Percentiles rank a stretch among this genome's conserved stretches.
Conservation (phyloP, 805 yeast genomes). For the Yamadazyma tumulicola region DNA sequence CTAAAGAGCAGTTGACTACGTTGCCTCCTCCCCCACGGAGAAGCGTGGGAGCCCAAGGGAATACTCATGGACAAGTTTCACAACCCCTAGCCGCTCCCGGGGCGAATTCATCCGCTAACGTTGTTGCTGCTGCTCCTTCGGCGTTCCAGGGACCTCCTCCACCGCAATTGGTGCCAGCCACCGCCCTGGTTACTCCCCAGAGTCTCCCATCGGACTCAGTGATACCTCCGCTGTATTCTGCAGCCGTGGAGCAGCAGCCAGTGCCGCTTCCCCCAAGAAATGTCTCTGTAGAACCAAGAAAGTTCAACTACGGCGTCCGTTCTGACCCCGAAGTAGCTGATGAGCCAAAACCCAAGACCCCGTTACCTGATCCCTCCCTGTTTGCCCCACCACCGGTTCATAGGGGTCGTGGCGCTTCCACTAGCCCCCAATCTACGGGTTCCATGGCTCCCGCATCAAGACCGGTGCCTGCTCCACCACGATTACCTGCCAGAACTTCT, state of each 20-base stretch:
- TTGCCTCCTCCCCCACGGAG: slow-evolving; percentile 37
- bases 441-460: background rate
- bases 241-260: slow-evolving; percentile 8
- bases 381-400: slow-evolving; percentile 44
- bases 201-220: too few relatives aligned
- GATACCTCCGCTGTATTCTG: slow-evolving; percentile 2
- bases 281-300: slow-evolving; percentile 16
- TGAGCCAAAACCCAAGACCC: slow-evolving; percentile 22
- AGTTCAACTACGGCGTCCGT: slow-evolving; percentile 3
- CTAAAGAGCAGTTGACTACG: slow-evolving; percentile 16
- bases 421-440: background rate
- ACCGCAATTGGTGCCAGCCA: slow-evolving; percentile 3
- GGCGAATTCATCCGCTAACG: too few relatives aligned
- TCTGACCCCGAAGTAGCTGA: slow-evolving; percentile 4
- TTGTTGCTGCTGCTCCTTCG: too few relatives aligned
- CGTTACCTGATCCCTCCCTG: slow-evolving; percentile 32
- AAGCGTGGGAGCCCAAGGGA: slow-evolving; percentile 16
- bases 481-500: slow-evolving; percentile 12
- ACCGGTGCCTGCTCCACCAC: slow-evolving; percentile 5
- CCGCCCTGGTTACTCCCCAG: slow-evolving; percentile 1
- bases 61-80: slow-evolving; percentile 4
- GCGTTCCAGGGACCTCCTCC: background rate
- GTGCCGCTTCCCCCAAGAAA: slow-evolving; percentile 3
- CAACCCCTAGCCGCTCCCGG: slow-evolving; percentile 1
- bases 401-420: slow-evolving; percentile 19